Evolutionary conservation across 306 rosid genomes (phyloP), one percentile per base, ranked within the genome.

Genomic region (Dalbergia cultrata): DNA sequence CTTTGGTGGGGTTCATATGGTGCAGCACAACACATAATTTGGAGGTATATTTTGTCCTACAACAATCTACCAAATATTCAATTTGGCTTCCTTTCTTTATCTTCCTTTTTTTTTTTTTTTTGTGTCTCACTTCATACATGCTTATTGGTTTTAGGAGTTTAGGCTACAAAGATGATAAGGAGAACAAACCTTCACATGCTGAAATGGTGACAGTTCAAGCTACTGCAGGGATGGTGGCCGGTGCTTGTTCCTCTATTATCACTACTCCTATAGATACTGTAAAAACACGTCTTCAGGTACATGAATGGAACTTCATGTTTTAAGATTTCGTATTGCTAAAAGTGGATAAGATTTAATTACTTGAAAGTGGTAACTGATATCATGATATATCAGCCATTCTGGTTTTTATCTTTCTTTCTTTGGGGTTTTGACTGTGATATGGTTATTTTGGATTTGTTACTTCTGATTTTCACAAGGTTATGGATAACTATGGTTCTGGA

Each of bases 1-100:
- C 93, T 94, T 67, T 92, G 97, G 98, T 94, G 98, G 98, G 98
- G 96, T 69, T 89, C 92, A 50, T 94, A 94, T 80, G 98, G 94
- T 41, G 87, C 92, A 18, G 96, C 94, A 64, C 98, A 94, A 10
- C 97, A 94, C 87, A 79, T 88, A 16, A 87, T 94, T 49, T 94
- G 98, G 98, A 94, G 98, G 97, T 90, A 82, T 64, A 49, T 76
- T 47, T 12, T 74, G 33, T 70, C 62, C 33, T 41, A 8, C n/a
- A 11, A 69, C 44, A 37, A 60, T 72, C 41, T 26, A 59, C 49
- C 14, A 11, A 26, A 37, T 75, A 34, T 7, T 47, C 11, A 47
- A 47, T 11, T 10, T 56, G n/a, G 18, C 3, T 18, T 22, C 5
- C 5, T 58, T 57, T 26, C 33, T 34, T 50, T 74, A 17, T 59